Percentiles rank a stretch among this genome's conserved stretches.
Evolutionary conservation across 805 yeast genomes (phyloP).

Genomic region (Ogataea nitratoaversa): DNA sequence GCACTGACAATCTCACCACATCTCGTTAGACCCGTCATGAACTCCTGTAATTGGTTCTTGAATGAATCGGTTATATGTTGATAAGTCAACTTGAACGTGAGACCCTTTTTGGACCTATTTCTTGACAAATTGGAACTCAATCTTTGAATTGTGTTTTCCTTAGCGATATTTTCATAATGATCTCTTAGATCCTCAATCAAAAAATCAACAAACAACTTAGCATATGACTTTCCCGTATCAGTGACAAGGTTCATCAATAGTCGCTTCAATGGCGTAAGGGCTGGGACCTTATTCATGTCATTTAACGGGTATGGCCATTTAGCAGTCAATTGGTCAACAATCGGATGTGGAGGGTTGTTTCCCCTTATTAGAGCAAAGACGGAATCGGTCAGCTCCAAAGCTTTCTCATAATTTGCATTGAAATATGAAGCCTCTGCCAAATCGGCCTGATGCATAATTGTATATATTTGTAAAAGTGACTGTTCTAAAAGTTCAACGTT

Average conservation of each 20-base stretch:
- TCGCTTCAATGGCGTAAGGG: slow-evolving; percentile 46
- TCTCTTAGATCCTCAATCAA: slow-evolving; percentile 58
- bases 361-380: slow-evolving; percentile 61
- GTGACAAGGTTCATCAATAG: slow-evolving; percentile 50
- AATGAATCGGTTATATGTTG: slow-evolving; percentile 27
- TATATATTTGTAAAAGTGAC: slow-evolving; percentile 50
- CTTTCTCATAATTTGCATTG: slow-evolving; percentile 44
- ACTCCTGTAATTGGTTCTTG: slow-evolving; percentile 39
- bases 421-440: slow-evolving; percentile 44
- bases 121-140: slow-evolving; percentile 26
- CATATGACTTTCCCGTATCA: slow-evolving; percentile 69
- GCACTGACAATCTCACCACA: slow-evolving; percentile 62
- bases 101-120: slow-evolving; percentile 6
- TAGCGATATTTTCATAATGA: slow-evolving; percentile 48
- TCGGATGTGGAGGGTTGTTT: slow-evolving; percentile 28
- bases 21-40: slow-evolving; percentile 53
- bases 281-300: slow-evolving; percentile 45
- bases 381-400: slow-evolving; percentile 55
- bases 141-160: slow-evolving; percentile 47
- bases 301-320: slow-evolving; percentile 43
- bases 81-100: slow-evolving; percentile 3
- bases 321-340: slow-evolving; percentile 28
- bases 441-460: slow-evolving; percentile 41
- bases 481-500: slow-evolving; percentile 64
- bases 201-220: slow-evolving; percentile 49